Conservation (phyloP, 2,329 filamentous ascomycete genomes). For the Rhinocladiella mackenziei region DNA sequence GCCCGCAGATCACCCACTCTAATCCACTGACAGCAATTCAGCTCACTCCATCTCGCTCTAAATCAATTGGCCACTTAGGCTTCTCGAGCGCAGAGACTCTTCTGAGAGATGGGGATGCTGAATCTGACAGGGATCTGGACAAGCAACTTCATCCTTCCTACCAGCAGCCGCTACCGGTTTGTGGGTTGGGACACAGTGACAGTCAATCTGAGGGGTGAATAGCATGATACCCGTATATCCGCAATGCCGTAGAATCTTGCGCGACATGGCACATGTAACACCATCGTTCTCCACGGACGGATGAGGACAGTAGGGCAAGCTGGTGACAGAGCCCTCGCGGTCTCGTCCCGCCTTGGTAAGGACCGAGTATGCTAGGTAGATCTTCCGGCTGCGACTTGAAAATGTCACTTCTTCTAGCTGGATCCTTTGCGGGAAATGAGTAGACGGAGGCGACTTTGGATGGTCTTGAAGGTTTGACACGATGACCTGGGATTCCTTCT, state of each 20-base stretch:
- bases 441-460: not conserved
- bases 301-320: conserved; percentile 7
- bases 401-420: conserved; percentile 2
- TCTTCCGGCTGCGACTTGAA: not conserved
- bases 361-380: not conserved
- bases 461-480: not conserved
- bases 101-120: too few species aligned
- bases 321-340: not conserved
- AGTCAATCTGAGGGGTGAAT: conserved; percentile 1
- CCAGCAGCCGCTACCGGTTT: too few species aligned
- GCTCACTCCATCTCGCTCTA: too few species aligned
- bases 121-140: too few species aligned
- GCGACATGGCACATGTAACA: conserved; percentile 2
- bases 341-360: not conserved
- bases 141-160: too few species aligned
- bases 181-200: too few species aligned
- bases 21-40: too few species aligned
- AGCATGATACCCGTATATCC: conserved; percentile 11
- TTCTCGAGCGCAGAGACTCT: too few species aligned
- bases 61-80: too few species aligned
- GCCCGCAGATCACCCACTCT: too few species aligned
- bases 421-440: conserved; percentile 1
- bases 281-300: conserved; percentile 13
- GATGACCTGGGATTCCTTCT: conserved; percentile 7
- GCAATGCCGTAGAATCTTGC: conserved; percentile 8